Evolutionary conservation across 2,329 filamentous ascomycete genomes (phyloP), one percentile per base, ranked within the genome.

Genomic region (Scortechinia acanthostroma): DNA sequence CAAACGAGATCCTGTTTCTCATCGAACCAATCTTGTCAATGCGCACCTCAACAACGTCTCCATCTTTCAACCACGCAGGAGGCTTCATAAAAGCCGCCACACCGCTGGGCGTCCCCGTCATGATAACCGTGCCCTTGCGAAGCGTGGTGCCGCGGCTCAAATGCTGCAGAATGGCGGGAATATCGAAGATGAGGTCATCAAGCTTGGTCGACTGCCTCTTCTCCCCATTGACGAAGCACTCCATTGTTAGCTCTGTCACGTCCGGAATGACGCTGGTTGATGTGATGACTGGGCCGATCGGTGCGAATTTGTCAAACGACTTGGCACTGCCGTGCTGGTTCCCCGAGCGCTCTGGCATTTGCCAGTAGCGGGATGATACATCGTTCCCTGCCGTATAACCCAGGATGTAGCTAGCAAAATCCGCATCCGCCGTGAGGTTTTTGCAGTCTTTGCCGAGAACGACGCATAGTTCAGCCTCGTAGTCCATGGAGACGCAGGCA

Each of bases 131-230:
- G 1, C 71, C 71, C 0, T 62, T 56, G 43, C 66, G 60, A 1
- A 74, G 48, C 0, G 70, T 74, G 43, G 63, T 60, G 0, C 63
- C 68, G 22, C 57, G 61, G 15, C 64, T 68, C 2, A 70, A 52
- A 1, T 64, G 67, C 45, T 56, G 58, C 42, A 74, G 60, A 15
- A 74, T 53, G 2, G 51, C 58, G 2, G 65, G 60, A 2, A 71
- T 63, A 1, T 56, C 59, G 51, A 70, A 71, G 47, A 76, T 72
- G 21, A 77, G 56, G 23, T 73, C 62, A 2, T 65, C 58, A 0
- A 63, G 66, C 0, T 62, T 71, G 1, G 62, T 64, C 23, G 67
- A 54, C 48, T 75, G 71, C 5, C 69, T 58, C n/a, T 64, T 51
- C 45, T 72, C 62, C 2, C 65, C 66, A 45, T 74, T 75, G 21